A percentile compares a stretch with the other conserved stretches of the same genome.
These are phyloP conservation scores for Monilinia vaccinii-corymbosi DNA, from an alignment of 2,329 filamentous ascomycete genomes.

Conservation along the genomic window DNA sequence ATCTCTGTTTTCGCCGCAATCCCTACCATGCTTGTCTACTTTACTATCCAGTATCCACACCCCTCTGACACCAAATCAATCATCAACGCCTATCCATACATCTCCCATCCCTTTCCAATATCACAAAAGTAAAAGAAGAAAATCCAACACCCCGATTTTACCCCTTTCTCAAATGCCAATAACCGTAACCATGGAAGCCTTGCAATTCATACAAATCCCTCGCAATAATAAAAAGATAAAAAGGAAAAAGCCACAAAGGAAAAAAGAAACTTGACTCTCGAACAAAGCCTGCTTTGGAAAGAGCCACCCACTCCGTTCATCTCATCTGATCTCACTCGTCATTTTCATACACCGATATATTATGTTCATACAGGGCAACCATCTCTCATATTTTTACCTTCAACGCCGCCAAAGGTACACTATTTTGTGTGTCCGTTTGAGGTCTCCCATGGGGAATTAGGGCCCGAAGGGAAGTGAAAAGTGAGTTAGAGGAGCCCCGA, in stretches of 20 bases:
- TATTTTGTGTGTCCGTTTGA: not conserved
- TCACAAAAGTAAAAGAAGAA: not conserved
- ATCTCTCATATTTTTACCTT: not conserved
- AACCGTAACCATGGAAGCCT: not conserved
- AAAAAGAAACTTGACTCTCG: constrained; percentile 2
- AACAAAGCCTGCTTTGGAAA: constrained; percentile 10
- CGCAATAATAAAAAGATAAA: not conserved
- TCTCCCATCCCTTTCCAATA: not conserved
- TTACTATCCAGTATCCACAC: not conserved
- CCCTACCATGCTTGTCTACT: not conserved
- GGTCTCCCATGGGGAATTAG: not conserved
- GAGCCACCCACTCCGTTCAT: not conserved
- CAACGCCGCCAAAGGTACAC: constrained; percentile 1
- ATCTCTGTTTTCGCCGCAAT: not conserved
- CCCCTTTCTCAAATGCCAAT: not conserved
- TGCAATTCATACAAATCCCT: not conserved
- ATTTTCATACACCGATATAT: constrained; percentile 11
- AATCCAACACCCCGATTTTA: not conserved
- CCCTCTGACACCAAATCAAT: not conserved
- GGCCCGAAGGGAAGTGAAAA: not conserved
- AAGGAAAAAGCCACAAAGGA: not conserved
- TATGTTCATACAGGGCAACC: constrained; percentile 7
- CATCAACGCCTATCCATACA: not conserved
- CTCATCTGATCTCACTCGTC: not conserved
- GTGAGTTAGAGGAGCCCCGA: not conserved